Base-by-base conservation (phyloP, 2,329 filamentous ascomycete genomes). In the Epichloe uncinata region DNA sequence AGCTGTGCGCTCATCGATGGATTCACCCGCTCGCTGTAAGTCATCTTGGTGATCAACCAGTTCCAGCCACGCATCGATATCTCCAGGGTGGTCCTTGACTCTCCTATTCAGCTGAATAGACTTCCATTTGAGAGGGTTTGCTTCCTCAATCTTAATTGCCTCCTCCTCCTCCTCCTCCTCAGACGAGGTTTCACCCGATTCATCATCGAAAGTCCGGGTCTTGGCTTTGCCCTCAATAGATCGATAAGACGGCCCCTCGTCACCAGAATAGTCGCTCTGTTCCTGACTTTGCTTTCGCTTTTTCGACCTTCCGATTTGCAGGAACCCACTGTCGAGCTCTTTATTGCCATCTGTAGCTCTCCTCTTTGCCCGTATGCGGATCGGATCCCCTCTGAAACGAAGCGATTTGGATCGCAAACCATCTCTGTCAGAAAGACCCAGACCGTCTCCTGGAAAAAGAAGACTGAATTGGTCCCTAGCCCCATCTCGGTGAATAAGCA, bases 21-120 rank as follows among this genome's bases (percentile, higher is more conserved):
- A 66, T 20, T 72, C 67, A 26, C 72, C 71, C 22, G 72, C 68
- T 47, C 69, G 69, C 41, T 91, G 68, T 50, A 94, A 71, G 2
- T 66, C 64, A 53, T 88, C 81, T 66, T 97, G 91, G 53, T 95
- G 81, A 7, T 81, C 69, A 43, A 91, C 84, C n/a, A 96, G 72
- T 37, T 78, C 73, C 15, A 94, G 65, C 91, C 91, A 97, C 16
- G 80, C 73, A 41, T 81, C 69, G 18, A 86, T 71, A 58, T 94
- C 78, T 5, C 73, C 64, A 1, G 89, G 87, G 20, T 78, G 64
- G 1, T 83, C 71, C 50, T 84, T 81, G 35, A 88, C 80, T 33
- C 64, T 73, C 13, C 75, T 77, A 3, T 76, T 78, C 7, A 96
- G 70, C 47, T 81, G 70, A 0, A 83, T 71, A 13, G 79, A 80